Evolutionary conservation across 768 basidiomycete species (phyloP).

Genomic region (Russula griseocarnosa): DNA sequence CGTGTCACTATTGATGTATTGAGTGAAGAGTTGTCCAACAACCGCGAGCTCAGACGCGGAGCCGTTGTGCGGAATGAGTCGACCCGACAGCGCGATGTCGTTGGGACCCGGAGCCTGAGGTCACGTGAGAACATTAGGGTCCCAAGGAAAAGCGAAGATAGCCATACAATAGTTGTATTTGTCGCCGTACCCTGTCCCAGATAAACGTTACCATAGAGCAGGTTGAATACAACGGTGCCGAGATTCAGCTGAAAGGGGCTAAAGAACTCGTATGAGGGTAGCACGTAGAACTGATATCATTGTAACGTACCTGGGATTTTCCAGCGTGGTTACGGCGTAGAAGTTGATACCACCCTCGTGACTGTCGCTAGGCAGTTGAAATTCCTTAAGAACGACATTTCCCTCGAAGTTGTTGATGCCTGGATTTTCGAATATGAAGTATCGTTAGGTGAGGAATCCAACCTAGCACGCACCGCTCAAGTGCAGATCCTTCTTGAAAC

Average conservation of each 20-base stretch:
- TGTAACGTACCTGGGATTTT: conserved; percentile 49
- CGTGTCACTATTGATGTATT: conserved; percentile 60
- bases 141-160: not conserved
- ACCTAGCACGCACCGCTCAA: conserved; percentile 46
- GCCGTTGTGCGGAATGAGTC: conserved; percentile 50
- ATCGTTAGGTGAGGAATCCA: not conserved
- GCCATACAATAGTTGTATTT: conserved; percentile 51
- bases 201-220: conserved; percentile 53
- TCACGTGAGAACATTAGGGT: not conserved
- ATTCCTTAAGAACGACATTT: conserved; percentile 51
- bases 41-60: conserved; percentile 40
- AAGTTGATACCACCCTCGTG: conserved; percentile 67
- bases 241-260: conserved; percentile 69
- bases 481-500: conserved; percentile 57
- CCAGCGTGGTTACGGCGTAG: conserved; percentile 50
- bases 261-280: not conserved
- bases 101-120: conserved; percentile 51
- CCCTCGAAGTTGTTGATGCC: conserved; percentile 61
- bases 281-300: not conserved
- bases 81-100: conserved; percentile 54
- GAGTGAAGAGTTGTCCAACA: conserved; percentile 64
- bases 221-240: conserved; percentile 60
- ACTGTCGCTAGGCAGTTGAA: conserved; percentile 63
- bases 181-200: conserved; percentile 54
- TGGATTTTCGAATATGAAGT: conserved; percentile 28